Conservation (phyloP, 495 filamentous ascomycete genomes). For the Parathielavia hyrcaniae region DNA sequence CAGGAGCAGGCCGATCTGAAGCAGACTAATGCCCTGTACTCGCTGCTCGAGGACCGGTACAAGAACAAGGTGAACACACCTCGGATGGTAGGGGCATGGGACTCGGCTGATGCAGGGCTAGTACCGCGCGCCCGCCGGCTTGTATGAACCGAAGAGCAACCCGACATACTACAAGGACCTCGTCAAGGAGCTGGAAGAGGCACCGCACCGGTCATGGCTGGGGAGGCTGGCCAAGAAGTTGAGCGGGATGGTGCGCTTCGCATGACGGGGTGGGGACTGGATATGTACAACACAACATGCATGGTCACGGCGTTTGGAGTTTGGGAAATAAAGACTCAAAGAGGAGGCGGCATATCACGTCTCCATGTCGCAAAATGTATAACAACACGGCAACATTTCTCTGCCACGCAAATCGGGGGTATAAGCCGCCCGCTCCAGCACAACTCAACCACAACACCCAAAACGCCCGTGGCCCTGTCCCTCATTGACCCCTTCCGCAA, state of each 20-base stretch:
- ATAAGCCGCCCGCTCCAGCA: slow-evolving; percentile 8
- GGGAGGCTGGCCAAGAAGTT: slow-evolving; percentile 52
- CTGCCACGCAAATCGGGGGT: slow-evolving; percentile 13
- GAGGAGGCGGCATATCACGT: background rate
- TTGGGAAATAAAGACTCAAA: background rate
- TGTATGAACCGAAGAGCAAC: slow-evolving; percentile 65
- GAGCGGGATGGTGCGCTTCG: slow-evolving; percentile 59
- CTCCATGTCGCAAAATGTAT: background rate
- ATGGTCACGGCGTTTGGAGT: slow-evolving; percentile 25
- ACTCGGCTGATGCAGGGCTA: slow-evolving; percentile 24
- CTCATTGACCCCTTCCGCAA: background rate
- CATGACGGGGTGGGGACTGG: slow-evolving; percentile 1
- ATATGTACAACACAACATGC: slow-evolving; percentile 18
- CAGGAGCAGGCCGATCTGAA: slow-evolving; percentile 37
- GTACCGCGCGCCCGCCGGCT: slow-evolving; percentile 56
- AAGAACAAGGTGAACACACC: slow-evolving; percentile 45
- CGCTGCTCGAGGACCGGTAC: slow-evolving; percentile 69
- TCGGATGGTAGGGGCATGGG: background rate
- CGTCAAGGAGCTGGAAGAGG: slow-evolving; percentile 64
- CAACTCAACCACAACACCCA: background rate
- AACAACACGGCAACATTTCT: slow-evolving; percentile 6
- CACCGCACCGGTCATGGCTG: slow-evolving; percentile 55
- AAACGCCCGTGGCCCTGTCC: background rate
- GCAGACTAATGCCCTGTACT: slow-evolving; percentile 67
- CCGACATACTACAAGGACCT: slow-evolving; percentile 72